These are phyloP conservation scores for Pyrus communis DNA, from an alignment of 306 rosid genomes.

Conservation along the genomic window DNA sequence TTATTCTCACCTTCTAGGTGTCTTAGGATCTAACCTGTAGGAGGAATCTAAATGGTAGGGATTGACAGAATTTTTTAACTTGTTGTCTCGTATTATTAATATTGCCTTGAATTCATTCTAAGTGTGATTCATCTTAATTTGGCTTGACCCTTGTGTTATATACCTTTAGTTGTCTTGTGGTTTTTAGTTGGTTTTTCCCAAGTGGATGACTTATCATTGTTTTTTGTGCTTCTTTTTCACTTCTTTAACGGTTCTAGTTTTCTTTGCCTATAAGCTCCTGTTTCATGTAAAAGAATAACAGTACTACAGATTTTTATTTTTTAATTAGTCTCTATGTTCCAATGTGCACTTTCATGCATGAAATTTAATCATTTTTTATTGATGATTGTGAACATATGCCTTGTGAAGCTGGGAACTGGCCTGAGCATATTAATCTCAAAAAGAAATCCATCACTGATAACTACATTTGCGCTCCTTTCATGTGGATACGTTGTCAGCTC, in stretches of 20 bases:
- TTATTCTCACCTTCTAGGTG: background rate
- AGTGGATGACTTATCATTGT: background rate
- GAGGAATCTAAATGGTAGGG: background rate
- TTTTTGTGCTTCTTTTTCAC: background rate
- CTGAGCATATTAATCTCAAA: constrained; percentile 74
- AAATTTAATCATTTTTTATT: background rate
- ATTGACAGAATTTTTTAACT: background rate
- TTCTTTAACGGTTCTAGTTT: background rate
- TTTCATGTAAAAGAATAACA: background rate
- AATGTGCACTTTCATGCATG: background rate
- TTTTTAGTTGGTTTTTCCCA: background rate
- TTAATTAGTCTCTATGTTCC: background rate
- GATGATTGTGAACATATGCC: constrained; percentile 18
- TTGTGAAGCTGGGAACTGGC: constrained; percentile 92
- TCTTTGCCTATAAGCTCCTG: background rate
- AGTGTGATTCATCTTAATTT: background rate
- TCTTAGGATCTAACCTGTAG: background rate
- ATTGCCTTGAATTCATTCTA: background rate
- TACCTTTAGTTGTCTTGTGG: background rate
- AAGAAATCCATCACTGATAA: constrained; percentile 75
- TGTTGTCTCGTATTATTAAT: background rate
- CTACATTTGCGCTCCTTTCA: constrained; percentile 85
- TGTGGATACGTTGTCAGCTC: constrained; percentile 92
- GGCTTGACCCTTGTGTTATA: background rate
- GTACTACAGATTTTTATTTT: no score